Evolutionary conservation across 768 basidiomycete genomes (phyloP).

Genomic region (Tricholoma matsutake): DNA sequence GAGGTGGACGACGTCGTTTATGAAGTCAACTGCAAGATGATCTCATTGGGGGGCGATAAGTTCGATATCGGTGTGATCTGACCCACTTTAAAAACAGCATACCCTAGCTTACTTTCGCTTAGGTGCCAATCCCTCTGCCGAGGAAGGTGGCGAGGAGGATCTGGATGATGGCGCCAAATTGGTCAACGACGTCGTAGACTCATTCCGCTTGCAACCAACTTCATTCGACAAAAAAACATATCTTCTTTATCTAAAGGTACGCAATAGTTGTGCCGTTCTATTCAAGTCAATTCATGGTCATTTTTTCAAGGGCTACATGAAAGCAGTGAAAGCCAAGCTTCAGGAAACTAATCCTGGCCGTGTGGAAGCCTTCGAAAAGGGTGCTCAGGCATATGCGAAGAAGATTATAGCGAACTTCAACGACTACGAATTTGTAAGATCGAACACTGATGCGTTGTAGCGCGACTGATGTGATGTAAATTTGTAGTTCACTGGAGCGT

Average conservation of each 20-base stretch:
- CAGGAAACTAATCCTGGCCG: slow-evolving; percentile 49
- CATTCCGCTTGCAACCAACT: slow-evolving; percentile 84
- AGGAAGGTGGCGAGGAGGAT: slow-evolving; percentile 71
- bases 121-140: slow-evolving; percentile 93
- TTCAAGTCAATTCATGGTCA: background rate
- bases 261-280: slow-evolving; percentile 4
- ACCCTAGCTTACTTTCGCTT: slow-evolving; percentile 1
- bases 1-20: slow-evolving; percentile 71
- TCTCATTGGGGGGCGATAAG: slow-evolving; percentile 66
- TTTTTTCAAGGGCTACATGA: slow-evolving; percentile 83
- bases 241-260: slow-evolving; percentile 77
- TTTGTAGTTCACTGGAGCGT: slow-evolving; percentile 64
- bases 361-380: slow-evolving; percentile 78
- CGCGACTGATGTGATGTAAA: background rate
- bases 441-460: background rate
- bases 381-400: slow-evolving; percentile 75
- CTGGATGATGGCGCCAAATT: slow-evolving; percentile 72
- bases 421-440: slow-evolving; percentile 86
- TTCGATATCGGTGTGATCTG: slow-evolving; percentile 77
- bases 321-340: slow-evolving; percentile 74
- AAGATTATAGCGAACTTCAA: slow-evolving; percentile 89
- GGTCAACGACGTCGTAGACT: slow-evolving; percentile 90
- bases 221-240: slow-evolving; percentile 90
- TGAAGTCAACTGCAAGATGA: slow-evolving; percentile 81
- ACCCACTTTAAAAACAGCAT: background rate